These are phyloP conservation scores for Penicillium mononematosum DNA, from an alignment of 495 filamentous ascomycete genomes.

Conservation along the genomic window DNA sequence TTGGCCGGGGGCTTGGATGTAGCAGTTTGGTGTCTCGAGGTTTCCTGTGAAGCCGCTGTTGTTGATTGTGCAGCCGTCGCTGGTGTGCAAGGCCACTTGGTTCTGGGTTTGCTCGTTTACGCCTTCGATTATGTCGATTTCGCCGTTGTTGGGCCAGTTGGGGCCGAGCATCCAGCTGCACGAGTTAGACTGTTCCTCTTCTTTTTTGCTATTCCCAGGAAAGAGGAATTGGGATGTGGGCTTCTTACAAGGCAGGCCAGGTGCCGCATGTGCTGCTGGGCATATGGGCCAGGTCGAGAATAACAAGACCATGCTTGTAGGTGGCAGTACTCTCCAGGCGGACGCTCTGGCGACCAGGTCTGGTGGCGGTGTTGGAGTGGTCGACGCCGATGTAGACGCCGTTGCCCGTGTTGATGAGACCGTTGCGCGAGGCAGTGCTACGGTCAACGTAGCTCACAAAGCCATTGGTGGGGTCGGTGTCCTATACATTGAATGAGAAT, in stretches of 20 bases:
- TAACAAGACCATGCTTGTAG: conserved; percentile 56
- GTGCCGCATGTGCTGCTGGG: conserved; percentile 54
- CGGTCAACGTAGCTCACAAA: conserved; percentile 62
- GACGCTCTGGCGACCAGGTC: conserved; percentile 58
- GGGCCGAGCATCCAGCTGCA: conserved; percentile 51
- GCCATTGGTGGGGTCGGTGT: conserved; percentile 64
- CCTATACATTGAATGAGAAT: conserved; percentile 21
- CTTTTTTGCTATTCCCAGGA: background rate
- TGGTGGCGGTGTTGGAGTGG: conserved; percentile 30
- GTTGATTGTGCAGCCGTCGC: conserved; percentile 55
- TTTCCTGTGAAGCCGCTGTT: conserved; percentile 44
- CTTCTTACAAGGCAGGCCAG: conserved; percentile 60
- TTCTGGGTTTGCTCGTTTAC: conserved; percentile 57
- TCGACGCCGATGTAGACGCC: conserved; percentile 47
- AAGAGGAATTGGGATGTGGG: background rate
- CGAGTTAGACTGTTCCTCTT: conserved; percentile 7
- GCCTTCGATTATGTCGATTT: conserved; percentile 75
- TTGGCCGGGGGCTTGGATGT: conserved; percentile 47
- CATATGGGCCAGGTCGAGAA: conserved; percentile 60
- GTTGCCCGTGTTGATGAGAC: conserved; percentile 53
- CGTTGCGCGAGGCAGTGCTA: conserved; percentile 47
- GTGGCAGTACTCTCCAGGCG: conserved; percentile 53
- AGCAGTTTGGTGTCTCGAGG: conserved; percentile 49
- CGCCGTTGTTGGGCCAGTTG: conserved; percentile 67
- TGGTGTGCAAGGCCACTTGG: conserved; percentile 67